A percentile compares a stretch with the other conserved stretches of the same genome.
phyloP scores from a whole-genome alignment of 2,329 filamentous ascomycete genomes.

The Fusarium transvaalense region DNA sequence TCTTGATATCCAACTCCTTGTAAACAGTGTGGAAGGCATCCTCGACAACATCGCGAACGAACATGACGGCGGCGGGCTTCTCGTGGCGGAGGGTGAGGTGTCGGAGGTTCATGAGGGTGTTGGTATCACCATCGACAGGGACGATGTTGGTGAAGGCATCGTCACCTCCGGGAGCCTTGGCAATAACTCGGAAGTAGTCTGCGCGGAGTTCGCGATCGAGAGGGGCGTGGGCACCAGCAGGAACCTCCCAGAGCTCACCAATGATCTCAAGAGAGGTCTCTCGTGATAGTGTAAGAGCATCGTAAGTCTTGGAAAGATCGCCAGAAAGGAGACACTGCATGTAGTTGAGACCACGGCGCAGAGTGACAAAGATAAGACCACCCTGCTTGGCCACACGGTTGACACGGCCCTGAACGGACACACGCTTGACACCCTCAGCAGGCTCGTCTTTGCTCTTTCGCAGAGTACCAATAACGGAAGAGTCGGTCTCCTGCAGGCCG shows the following conservation, averaged over 20 bases:
- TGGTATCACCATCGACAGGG: conserved; percentile 42
- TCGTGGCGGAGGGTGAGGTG: conserved; percentile 90
- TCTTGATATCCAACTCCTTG: conserved; percentile 80
- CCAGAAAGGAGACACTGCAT: conserved; percentile 73
- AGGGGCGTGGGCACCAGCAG: conserved; percentile 82
- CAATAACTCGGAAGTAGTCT: conserved; percentile 87
- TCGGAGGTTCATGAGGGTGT: conserved; percentile 79
- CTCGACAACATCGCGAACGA: conserved; percentile 85
- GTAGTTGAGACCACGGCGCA: conserved; percentile 81
- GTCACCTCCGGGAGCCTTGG: conserved; percentile 79
- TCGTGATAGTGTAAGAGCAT: conserved; percentile 84
- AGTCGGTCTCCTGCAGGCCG: conserved; percentile 68
- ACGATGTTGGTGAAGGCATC: conserved; percentile 90
- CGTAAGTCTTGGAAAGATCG: conserved; percentile 89
- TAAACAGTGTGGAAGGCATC: conserved; percentile 84
- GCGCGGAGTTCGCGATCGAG: conserved; percentile 89
- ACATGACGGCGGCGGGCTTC: conserved; percentile 85
- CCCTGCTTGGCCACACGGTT: conserved; percentile 86
- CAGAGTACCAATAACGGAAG: conserved; percentile 50
- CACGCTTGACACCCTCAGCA: conserved; percentile 57
- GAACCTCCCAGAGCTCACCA: conserved; percentile 87
- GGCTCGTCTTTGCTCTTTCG: conserved; percentile 52
- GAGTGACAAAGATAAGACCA: conserved; percentile 84
- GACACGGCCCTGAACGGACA: conserved; percentile 85
- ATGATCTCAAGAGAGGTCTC: conserved; percentile 89